phyloP scores from a whole-genome alignment of 2,329 filamentous ascomycete genomes.

The Huntiella decipiens region DNA sequence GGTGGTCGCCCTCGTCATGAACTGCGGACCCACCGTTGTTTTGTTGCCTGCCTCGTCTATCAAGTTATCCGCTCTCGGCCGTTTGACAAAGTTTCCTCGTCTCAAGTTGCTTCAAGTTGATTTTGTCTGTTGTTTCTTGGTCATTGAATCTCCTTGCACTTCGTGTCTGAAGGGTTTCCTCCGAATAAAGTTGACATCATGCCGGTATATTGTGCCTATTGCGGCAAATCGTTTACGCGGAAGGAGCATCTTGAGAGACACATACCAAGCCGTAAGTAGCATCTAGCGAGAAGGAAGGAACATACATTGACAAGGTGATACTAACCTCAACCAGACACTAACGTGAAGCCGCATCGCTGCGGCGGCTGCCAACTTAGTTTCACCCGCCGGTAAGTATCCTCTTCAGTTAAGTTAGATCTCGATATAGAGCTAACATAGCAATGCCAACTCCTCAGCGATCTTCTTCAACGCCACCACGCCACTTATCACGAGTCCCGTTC shows the following conservation, averaged over 20 bases:
- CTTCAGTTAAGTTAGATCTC: background rate
- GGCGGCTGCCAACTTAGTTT: conserved; percentile 30
- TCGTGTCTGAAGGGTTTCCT: background rate
- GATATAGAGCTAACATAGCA: too few relatives aligned
- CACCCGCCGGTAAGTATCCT: conserved; percentile 25
- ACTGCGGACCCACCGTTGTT: too few relatives aligned
- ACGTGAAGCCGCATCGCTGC: conserved; percentile 34
- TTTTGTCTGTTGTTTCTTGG: background rate
- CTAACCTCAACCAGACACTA: conserved; percentile 25
- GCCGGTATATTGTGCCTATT: conserved; percentile 32
- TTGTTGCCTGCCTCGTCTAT: too few relatives aligned
- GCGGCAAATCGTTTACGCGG: conserved; percentile 33
- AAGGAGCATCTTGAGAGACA: conserved; percentile 39
- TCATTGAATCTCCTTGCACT: background rate
- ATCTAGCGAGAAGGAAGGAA: background rate
- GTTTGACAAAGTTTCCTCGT: too few relatives aligned
- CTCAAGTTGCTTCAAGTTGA: background rate
- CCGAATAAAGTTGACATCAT: conserved; percentile 1
- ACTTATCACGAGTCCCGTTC: conserved; percentile 32
- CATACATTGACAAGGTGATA: background rate
- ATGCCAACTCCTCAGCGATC: conserved; percentile 20
- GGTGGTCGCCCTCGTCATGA: too few relatives aligned
- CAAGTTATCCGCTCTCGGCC: too few relatives aligned
- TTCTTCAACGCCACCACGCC: conserved; percentile 30
- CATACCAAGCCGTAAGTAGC: conserved; percentile 29